A percentile compares a stretch with the other conserved stretches of the same genome.
phyloP scores from a whole-genome alignment of 495 filamentous ascomycete genomes.

The Baudoinia panamericana region DNA sequence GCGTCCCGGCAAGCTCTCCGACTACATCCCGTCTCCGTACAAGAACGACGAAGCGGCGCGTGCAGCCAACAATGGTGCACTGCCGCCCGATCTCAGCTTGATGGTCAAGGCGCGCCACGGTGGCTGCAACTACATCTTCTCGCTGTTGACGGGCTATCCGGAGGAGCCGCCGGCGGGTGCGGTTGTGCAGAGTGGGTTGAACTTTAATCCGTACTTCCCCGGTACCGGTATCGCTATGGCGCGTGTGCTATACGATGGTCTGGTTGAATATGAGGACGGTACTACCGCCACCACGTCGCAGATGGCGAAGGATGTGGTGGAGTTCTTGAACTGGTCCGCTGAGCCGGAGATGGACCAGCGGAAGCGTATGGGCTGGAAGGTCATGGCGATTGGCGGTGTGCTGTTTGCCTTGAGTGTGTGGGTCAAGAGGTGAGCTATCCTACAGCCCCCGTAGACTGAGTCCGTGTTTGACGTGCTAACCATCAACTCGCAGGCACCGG shows the following conservation, averaged over 20 bases:
- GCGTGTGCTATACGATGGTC: constrained; percentile 90
- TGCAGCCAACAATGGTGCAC: constrained; percentile 94
- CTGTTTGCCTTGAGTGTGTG: constrained; percentile 82
- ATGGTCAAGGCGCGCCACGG: constrained; percentile 97
- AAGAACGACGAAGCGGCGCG: constrained; percentile 97
- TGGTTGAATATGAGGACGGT: constrained; percentile 97
- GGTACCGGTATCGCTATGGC: constrained; percentile 98
- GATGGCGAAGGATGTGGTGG: constrained; percentile 98
- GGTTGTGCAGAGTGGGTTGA: constrained; percentile 66
- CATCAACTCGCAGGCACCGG: constrained; percentile 70
- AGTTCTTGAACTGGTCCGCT: constrained; percentile 98
- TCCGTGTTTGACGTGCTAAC: too few species aligned
- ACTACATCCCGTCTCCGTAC: constrained; percentile 92
- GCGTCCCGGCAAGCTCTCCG: constrained; percentile 93
- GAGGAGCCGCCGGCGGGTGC: constrained; percentile 89
- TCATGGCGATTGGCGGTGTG: constrained; percentile 59
- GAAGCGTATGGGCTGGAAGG: constrained; percentile 99
- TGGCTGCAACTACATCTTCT: constrained; percentile 97
- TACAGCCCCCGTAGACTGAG: too few species aligned
- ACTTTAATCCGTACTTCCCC: constrained; percentile 99
- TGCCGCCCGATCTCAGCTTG: constrained; percentile 93
- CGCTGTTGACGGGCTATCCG: constrained; percentile 91
- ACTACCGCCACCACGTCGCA: constrained; percentile 90
- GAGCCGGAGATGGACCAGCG: constrained; percentile 98
- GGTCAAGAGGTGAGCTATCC: constrained; percentile 68